phyloP scores from a whole-genome alignment of 805 yeast genomes.

The Priceomyces castillae region DNA sequence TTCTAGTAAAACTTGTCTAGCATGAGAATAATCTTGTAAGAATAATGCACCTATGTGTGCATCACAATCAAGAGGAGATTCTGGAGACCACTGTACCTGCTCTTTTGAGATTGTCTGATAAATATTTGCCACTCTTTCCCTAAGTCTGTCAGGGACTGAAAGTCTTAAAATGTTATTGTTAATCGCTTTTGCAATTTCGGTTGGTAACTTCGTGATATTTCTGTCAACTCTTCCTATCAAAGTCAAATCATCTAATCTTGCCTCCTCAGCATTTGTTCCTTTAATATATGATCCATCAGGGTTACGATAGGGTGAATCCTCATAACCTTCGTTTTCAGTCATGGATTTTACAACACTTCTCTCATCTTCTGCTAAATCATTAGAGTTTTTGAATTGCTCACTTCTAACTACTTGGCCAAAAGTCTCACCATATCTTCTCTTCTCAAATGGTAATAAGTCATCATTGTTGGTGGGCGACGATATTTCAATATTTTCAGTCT shows the following conservation, averaged over 20 bases:
- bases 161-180: conserved; percentile 59
- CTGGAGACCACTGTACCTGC: conserved; percentile 51
- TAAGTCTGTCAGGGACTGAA: conserved; percentile 61
- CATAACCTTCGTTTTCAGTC: conserved; percentile 4
- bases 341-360: conserved; percentile 3
- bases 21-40: conserved; percentile 74
- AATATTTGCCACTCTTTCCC: conserved; percentile 58
- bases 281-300: conserved; percentile 39
- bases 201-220: conserved; percentile 54
- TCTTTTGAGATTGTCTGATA: conserved; percentile 51
- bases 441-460: conserved; percentile 16
- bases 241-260: conserved; percentile 59
- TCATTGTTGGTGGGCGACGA: background rate
- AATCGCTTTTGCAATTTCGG: conserved; percentile 53
- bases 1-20: conserved; percentile 65
- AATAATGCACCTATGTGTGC: conserved; percentile 79
- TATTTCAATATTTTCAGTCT: background rate
- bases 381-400: conserved; percentile 12
- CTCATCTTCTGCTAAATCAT: conserved; percentile 7
- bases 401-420: conserved; percentile 26
- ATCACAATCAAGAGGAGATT: conserved; percentile 56
- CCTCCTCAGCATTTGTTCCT: conserved; percentile 47
- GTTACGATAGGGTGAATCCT: conserved; percentile 34
- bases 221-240: conserved; percentile 54
- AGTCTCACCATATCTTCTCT: conserved; percentile 20